Percentiles rank a stretch among this genome's conserved stretches.
Conservation (phyloP, 108 stramenopile species). For the Aurantiochytrium sp. region DNA sequence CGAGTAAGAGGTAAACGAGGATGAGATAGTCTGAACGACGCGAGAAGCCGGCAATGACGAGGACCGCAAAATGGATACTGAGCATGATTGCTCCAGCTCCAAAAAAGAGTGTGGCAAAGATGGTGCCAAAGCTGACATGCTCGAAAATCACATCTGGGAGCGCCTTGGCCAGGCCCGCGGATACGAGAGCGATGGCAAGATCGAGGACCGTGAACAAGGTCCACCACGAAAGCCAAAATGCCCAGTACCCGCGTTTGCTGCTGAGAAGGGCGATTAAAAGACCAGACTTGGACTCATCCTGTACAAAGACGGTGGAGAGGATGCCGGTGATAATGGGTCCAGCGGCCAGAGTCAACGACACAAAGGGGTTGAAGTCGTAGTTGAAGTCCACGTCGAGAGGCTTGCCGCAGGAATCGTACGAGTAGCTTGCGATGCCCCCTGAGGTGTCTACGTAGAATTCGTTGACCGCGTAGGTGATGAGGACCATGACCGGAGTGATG, state of each 20-base stretch:
- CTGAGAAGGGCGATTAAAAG: background rate
- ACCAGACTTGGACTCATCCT: background rate
- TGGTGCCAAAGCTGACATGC: background rate
- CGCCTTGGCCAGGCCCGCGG: background rate
- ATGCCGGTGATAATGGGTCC: background rate
- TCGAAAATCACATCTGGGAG: background rate
- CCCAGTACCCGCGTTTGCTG: background rate
- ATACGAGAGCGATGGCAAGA: background rate
- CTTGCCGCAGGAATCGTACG: background rate
- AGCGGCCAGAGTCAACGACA: background rate
- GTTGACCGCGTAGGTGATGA: background rate
- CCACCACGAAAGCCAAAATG: conserved; percentile 14
- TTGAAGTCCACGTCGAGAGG: background rate
- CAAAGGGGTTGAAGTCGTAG: background rate
- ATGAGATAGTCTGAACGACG: background rate
- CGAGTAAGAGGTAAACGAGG: background rate
- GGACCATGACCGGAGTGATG: background rate
- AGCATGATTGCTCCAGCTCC: background rate
- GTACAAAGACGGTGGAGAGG: background rate
- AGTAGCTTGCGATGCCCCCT: background rate
- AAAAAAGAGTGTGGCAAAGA: background rate
- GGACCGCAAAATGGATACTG: background rate
- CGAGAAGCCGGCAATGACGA: background rate
- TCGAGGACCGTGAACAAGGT: background rate
- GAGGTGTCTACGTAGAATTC: background rate